Evolutionary conservation across 2,329 filamentous ascomycete genomes (phyloP).

Genomic region (Geosmithia morbida): DNA sequence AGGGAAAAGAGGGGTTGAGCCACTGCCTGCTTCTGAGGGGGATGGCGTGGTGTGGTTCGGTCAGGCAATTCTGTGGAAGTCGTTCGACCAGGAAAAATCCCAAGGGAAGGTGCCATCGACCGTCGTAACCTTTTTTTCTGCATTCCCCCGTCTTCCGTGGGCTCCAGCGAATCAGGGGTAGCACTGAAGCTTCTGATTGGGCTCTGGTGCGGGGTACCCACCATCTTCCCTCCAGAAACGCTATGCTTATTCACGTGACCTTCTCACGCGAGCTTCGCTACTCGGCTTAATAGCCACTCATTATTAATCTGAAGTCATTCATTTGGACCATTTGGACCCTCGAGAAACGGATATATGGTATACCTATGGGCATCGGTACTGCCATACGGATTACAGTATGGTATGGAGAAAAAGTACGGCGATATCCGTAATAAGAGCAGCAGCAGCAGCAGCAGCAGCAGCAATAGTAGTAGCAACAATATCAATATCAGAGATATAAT

Average conservation of each 20-base stretch:
- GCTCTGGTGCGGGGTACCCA: slow-evolving; percentile 1
- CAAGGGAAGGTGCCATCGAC: not conserved
- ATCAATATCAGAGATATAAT: no score
- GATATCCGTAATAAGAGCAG: no score
- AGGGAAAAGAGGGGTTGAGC: not conserved
- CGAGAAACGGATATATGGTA: no score
- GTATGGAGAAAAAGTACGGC: no score
- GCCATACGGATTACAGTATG: no score
- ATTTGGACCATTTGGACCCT: no score
- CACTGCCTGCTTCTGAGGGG: not conserved
- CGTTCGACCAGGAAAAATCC: not conserved
- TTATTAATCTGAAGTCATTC: slow-evolving; percentile 1
- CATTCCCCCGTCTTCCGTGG: not conserved
- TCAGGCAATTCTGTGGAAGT: not conserved
- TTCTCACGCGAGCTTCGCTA: slow-evolving; percentile 3
- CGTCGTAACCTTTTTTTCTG: not conserved
- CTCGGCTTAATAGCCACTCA: slow-evolving; percentile 1
- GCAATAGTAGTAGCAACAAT: no score
- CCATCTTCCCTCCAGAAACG: not conserved
- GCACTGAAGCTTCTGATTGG: slow-evolving; percentile 2
- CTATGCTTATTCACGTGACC: not conserved
- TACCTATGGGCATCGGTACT: no score
- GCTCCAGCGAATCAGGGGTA: not conserved
- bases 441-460: no score
- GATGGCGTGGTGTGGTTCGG: not conserved